Conservation (phyloP, 225 moss, liverwort and hornwort genomes). For the Marchantia paleacea region DNA sequence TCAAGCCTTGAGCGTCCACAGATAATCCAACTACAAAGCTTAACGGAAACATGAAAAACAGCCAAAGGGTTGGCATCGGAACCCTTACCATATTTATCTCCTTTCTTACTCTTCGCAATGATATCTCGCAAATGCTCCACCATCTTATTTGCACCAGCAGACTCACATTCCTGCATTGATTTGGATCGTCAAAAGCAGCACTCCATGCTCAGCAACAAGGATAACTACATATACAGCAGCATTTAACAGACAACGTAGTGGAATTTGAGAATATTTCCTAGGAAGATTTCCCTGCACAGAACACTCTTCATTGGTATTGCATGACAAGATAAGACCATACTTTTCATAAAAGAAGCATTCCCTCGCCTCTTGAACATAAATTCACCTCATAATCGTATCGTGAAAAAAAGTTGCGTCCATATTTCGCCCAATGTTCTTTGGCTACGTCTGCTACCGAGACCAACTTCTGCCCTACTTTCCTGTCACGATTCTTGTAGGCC, state of each 20-base stretch:
- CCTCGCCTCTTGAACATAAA: background rate
- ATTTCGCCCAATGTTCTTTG: conserved; percentile 75
- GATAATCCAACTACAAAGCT: too few species aligned
- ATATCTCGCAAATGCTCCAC: conserved; percentile 62
- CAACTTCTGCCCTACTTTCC: conserved; percentile 46
- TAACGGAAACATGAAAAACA: too few species aligned
- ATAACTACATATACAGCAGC: too few species aligned
- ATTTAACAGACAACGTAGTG: too few species aligned
- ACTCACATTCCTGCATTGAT: conserved; percentile 55
- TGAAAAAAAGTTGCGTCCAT: conserved; percentile 85
- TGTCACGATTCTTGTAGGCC: conserved; percentile 62
- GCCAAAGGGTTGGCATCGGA: background rate
- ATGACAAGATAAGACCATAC: too few species aligned
- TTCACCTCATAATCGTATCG: conserved; percentile 82
- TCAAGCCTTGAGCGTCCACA: too few species aligned
- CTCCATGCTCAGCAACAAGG: too few species aligned
- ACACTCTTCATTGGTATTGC: too few species aligned
- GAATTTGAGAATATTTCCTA: too few species aligned
- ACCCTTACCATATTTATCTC: conserved; percentile 63
- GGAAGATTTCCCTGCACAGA: too few species aligned
- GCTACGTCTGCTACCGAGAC: conserved; percentile 76
- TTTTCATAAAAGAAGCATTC: too few species aligned
- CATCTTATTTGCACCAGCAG: conserved; percentile 73
- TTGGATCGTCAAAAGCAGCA: background rate
- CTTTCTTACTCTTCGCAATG: conserved; percentile 60